Conservation (phyloP, 805 yeast genomes). For the Hanseniaspora singularis region DNA sequence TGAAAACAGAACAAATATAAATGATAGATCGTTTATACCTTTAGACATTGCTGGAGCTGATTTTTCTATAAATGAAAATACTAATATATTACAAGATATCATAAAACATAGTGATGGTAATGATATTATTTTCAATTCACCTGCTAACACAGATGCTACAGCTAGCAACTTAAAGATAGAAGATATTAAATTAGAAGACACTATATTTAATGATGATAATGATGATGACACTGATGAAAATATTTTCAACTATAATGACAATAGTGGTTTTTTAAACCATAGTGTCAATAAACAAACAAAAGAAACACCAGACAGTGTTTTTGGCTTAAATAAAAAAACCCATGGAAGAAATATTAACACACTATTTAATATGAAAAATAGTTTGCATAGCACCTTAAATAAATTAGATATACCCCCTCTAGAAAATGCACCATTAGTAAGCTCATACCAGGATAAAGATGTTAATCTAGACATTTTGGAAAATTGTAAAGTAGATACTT, state of each 20-base stretch:
- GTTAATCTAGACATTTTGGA: too few species aligned
- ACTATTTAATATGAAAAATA: not conserved
- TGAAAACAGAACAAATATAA: too few species aligned
- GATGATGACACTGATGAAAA: not conserved
- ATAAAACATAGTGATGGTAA: not conserved
- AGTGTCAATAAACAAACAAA: not conserved
- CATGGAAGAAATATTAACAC: not conserved
- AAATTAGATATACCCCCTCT: not conserved
- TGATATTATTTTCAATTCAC: not conserved
- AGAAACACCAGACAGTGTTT: not conserved
- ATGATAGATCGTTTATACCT: too few species aligned
- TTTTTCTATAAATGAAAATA: not conserved
- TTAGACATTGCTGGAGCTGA: not conserved
- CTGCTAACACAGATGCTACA: not conserved
- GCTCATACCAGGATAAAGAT: too few species aligned
- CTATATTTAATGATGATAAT: conserved; percentile 3
- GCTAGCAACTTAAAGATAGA: not conserved
- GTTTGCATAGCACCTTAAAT: too few species aligned
- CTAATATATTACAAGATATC: not conserved
- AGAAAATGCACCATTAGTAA: too few species aligned
- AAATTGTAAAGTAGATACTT: too few species aligned
- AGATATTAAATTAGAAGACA: conserved; percentile 2
- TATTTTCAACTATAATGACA: not conserved
- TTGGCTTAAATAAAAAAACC: not conserved
- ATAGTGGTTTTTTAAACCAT: not conserved